phyloP scores from a whole-genome alignment of 2,329 filamentous ascomycete genomes.

The Neobulgaria alba region DNA sequence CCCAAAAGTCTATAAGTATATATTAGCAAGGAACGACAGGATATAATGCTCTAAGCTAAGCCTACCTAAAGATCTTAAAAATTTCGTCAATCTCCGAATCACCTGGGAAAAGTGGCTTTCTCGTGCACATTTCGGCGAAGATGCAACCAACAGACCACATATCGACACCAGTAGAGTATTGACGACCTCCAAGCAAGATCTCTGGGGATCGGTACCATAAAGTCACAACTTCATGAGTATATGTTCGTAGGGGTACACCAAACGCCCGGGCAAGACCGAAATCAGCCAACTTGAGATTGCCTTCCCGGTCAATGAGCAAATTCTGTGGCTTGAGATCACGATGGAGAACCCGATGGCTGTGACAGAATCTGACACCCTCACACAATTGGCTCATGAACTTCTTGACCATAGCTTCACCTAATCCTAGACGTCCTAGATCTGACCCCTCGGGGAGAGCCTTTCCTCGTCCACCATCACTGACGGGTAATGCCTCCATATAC shows the following conservation, averaged over 20 bases:
- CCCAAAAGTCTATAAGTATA: conserved; percentile 58
- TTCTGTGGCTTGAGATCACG: conserved; percentile 89
- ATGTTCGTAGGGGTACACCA: conserved; percentile 81
- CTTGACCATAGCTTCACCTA: conserved; percentile 76
- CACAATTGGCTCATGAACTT: conserved; percentile 89
- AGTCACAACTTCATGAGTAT: conserved; percentile 92
- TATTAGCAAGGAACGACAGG: conserved; percentile 15
- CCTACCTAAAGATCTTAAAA: conserved; percentile 86
- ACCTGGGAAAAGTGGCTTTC: conserved; percentile 85
- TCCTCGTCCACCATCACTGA: conserved; percentile 75
- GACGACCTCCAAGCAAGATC: conserved; percentile 80
- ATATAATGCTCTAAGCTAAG: conserved; percentile 1
- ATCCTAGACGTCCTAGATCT: conserved; percentile 56
- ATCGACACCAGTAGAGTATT: conserved; percentile 89
- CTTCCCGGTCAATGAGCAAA: conserved; percentile 74
- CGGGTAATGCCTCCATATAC: conserved; percentile 87
- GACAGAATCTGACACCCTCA: conserved; percentile 78
- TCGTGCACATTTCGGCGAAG: conserved; percentile 93
- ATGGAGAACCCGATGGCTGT: conserved; percentile 79
- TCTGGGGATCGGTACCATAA: conserved; percentile 90
- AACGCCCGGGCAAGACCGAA: conserved; percentile 86
- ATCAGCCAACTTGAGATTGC: conserved; percentile 84
- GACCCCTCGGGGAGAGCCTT: conserved; percentile 77
- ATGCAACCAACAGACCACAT: conserved; percentile 96
- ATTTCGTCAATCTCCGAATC: conserved; percentile 93